These are phyloP conservation scores for Talaromyces sp. DNA, from an alignment of 2,329 filamentous ascomycete genomes.

Conservation along the genomic window DNA sequence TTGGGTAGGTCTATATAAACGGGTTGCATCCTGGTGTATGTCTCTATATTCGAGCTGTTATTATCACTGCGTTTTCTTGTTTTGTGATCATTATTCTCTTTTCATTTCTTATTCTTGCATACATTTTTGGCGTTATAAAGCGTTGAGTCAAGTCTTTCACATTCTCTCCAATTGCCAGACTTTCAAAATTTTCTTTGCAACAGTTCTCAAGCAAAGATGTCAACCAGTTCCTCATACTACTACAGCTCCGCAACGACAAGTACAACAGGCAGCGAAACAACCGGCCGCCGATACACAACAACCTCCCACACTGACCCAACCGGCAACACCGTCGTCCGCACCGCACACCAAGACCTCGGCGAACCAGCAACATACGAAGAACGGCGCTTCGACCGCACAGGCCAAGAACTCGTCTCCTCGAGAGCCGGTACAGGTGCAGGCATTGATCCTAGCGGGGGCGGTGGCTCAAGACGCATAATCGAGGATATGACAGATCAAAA, in stretches of 20 bases:
- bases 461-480: slow-evolving; percentile 28
- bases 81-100: background rate
- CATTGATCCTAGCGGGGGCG: slow-evolving; percentile 19
- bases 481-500: slow-evolving; percentile 23
- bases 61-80: background rate
- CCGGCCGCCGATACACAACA: slow-evolving; percentile 34
- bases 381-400: slow-evolving; percentile 32
- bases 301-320: slow-evolving; percentile 31
- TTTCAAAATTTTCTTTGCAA: background rate
- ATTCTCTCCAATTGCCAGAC: background rate
- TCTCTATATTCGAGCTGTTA: background rate
- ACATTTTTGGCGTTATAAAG: background rate
- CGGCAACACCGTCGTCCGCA: slow-evolving; percentile 34
- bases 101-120: background rate
- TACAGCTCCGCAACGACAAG: slow-evolving; percentile 31
- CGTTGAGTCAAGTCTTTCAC: background rate
- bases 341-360: slow-evolving; percentile 34
- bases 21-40: background rate
- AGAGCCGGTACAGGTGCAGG: slow-evolving; percentile 17
- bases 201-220: background rate
- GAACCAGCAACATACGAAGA: slow-evolving; percentile 34
- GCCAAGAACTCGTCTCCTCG: slow-evolving; percentile 27
- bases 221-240: slow-evolving; percentile 33
- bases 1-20: slow-evolving; percentile 5
- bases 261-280: slow-evolving; percentile 26